A percentile compares a stretch with the other conserved stretches of the same genome.
These are phyloP conservation scores for Paramarasmius palmivorus DNA, from an alignment of 1,284 basidiomycete genomes.

Conservation along the genomic window DNA sequence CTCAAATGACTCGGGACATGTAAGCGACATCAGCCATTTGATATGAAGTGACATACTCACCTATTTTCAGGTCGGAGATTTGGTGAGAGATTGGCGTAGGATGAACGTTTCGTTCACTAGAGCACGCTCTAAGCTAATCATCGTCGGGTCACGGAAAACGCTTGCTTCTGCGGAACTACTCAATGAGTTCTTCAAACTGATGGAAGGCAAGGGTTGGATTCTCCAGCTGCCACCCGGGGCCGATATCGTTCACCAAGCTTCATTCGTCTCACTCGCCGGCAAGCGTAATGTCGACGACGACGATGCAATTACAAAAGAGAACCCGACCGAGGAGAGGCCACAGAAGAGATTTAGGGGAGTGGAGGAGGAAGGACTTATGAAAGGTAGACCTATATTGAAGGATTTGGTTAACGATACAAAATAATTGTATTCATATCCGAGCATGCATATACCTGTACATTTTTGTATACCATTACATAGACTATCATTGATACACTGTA, in stretches of 20 bases:
- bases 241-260: constrained; percentile 46
- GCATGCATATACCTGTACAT: too few species aligned
- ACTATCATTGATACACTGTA: too few species aligned
- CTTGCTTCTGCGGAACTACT: constrained; percentile 64
- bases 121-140: constrained; percentile 85
- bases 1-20: constrained; percentile 76
- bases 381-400: constrained; percentile 54
- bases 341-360: constrained; percentile 28
- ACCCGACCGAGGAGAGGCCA: constrained; percentile 13
- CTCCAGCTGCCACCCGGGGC: constrained; percentile 55
- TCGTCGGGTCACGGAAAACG: constrained; percentile 84
- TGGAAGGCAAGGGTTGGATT: constrained; percentile 75
- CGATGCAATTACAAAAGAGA: constrained; percentile 17
- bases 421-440: constrained; percentile 1
- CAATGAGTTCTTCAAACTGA: constrained; percentile 71
- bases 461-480: too few species aligned
- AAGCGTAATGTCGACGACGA: constrained; percentile 16
- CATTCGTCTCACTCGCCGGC: constrained; percentile 12
- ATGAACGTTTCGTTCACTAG: constrained; percentile 98
- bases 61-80: constrained; percentile 73
- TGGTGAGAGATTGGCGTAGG: constrained; percentile 92
- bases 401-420: constrained; percentile 51
- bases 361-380: constrained; percentile 46
- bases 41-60: neutral
- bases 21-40: constrained; percentile 35